These are phyloP conservation scores for Suillus cothurnatus DNA, from an alignment of 768 basidiomycete genomes.

Conservation along the genomic window DNA sequence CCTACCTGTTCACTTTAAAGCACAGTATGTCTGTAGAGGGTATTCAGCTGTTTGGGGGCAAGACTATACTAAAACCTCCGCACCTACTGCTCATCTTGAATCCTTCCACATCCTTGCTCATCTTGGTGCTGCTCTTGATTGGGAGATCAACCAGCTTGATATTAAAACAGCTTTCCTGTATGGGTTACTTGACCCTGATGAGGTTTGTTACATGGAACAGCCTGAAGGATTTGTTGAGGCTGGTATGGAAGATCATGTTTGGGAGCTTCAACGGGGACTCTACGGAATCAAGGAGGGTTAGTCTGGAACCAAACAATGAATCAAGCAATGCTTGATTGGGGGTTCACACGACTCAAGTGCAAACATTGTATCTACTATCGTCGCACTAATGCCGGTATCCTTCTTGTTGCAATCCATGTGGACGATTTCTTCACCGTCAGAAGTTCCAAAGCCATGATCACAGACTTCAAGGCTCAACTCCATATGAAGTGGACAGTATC, in stretches of 20 bases:
- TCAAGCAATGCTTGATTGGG: constrained; percentile 14
- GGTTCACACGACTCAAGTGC: constrained; percentile 8
- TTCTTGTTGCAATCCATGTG: too few relatives aligned
- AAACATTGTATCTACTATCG: not conserved
- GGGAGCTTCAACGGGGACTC: not conserved
- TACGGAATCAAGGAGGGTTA: constrained; percentile 7
- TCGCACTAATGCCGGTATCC: too few relatives aligned
- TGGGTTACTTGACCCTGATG: too few relatives aligned
- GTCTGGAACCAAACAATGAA: constrained; percentile 7
- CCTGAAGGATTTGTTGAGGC: not conserved
- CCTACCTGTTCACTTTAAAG: constrained; percentile 13
- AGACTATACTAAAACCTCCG: constrained; percentile 44
- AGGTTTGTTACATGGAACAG: constrained; percentile 4
- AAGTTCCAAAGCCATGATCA: too few relatives aligned
- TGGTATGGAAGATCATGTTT: not conserved
- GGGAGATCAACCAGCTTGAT: too few relatives aligned
- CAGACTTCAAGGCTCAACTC: too few relatives aligned
- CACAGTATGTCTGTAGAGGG: constrained; percentile 31
- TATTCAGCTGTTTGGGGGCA: constrained; percentile 41
- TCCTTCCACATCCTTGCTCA: constrained; percentile 33
- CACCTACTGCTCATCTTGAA: constrained; percentile 42
- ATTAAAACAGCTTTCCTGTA: too few relatives aligned
- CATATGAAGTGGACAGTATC: too few relatives aligned
- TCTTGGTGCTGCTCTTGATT: not conserved
- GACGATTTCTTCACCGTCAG: too few relatives aligned